Evolutionary conservation across 2,329 filamentous ascomycete genomes (phyloP), one percentile per base, ranked within the genome.

Genomic region (Colletotrichum karsti): DNA sequence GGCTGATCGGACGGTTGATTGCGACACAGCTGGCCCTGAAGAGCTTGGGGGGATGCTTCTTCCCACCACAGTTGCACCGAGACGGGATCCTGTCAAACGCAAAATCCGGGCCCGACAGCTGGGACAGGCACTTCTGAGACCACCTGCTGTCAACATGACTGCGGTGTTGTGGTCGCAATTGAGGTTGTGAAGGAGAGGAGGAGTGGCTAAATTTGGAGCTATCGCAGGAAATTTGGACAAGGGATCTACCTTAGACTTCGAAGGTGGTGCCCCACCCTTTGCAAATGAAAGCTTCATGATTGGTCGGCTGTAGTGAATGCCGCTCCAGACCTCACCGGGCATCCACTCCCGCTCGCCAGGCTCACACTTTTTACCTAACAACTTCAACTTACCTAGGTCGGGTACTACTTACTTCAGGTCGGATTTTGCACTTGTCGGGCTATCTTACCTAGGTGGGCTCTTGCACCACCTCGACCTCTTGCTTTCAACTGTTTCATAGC

Each of bases 91-190:
- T 18, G 67, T 35, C 22, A 59, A 67, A 35, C 44, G 48, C 42
- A 42, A 20, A 18, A 67, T 15, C 3, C 58, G 67, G 39, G 69
- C 62, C 22, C 67, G 44, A 39, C 67, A 70, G 59, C 51, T 60
- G 1, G 67, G 69, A 7, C 69, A 69, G 13, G 57, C 62, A 15
- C 63, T 69, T 22, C 60, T 53, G 5, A 71, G 55, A 30, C 69
- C 61, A 22, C 67, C 59, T 22, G 67, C 67, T 30, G 66, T 61
- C 41, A 69, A 57, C 66, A 69, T 69, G 39, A 54, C 60, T 61
- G 50, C 28, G 6, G 22, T 9, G 12, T 61, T 53, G 37, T 18
- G 30, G 28, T 56, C 37, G 30, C 20, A 28, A 58, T 28, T 42
- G 42, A 12, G 10, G 18, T 44, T n/a, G 8, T 35, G 28, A 18